Conservation (phyloP, 1,284 basidiomycete species). For the Caloboletus firmus region DNA sequence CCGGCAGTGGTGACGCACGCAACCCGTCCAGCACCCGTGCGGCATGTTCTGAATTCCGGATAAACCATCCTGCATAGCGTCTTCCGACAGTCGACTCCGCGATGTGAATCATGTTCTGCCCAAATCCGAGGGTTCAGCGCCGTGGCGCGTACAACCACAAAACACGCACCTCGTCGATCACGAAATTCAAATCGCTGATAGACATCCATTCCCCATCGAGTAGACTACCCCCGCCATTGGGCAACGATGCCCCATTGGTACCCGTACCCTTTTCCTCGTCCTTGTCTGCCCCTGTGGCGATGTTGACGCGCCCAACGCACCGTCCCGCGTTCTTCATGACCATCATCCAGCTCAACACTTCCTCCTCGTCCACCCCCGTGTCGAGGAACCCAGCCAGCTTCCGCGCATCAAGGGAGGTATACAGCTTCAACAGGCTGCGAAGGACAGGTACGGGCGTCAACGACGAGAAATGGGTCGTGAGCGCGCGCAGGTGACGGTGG, state of each 20-base stretch:
- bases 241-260: constrained; percentile 11
- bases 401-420: constrained; percentile 88
- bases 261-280: constrained; percentile 22
- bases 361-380: constrained; percentile 77
- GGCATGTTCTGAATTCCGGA: constrained; percentile 89
- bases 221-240: constrained; percentile 49
- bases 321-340: constrained; percentile 89
- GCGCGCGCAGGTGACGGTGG: constrained; percentile 70
- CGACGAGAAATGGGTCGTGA: constrained; percentile 72
- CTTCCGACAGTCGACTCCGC: constrained; percentile 91
- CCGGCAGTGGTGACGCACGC: constrained; percentile 65
- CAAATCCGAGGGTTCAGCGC: constrained; percentile 2
- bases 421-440: constrained; percentile 91
- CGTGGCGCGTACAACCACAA: not conserved
- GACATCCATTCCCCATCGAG: constrained; percentile 86
- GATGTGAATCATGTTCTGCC: constrained; percentile 91
- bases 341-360: constrained; percentile 96
- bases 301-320: constrained; percentile 56
- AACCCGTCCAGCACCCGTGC: constrained; percentile 82
- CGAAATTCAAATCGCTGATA: constrained; percentile 94
- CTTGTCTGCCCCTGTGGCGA: constrained; percentile 22
- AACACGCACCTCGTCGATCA: constrained; percentile 82
- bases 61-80: constrained; percentile 95
- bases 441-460: constrained; percentile 82
- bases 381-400: constrained; percentile 92